These are phyloP conservation scores for Pestalotiopsis sp. DNA, from an alignment of 2,329 filamentous ascomycete species.

Conservation along the genomic window DNA sequence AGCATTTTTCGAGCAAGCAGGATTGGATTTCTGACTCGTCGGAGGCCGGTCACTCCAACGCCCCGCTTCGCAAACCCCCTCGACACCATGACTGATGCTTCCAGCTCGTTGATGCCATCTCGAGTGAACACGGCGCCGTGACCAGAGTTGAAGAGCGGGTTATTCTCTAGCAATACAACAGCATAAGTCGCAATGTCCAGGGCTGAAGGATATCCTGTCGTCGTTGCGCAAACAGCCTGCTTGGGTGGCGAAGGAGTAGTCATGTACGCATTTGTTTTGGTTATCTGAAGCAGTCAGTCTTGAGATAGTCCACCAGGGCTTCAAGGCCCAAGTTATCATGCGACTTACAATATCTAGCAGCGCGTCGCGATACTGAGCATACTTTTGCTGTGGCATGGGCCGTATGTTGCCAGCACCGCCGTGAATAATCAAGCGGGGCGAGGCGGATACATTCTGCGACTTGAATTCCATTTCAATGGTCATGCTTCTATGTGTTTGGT, in stretches of 20 bases:
- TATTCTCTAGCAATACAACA: slow-evolving; percentile 75
- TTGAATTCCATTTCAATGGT: slow-evolving; percentile 45
- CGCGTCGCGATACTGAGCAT: slow-evolving; percentile 59
- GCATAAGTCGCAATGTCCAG: slow-evolving; percentile 77
- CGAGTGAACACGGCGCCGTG: slow-evolving; percentile 86
- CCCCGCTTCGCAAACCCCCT: slow-evolving; percentile 73
- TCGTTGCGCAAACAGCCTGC: slow-evolving; percentile 7
- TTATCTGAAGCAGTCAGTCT: slow-evolving; percentile 37
- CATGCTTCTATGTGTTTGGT: neutral
- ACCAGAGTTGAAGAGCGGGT: slow-evolving; percentile 82
- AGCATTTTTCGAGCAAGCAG: slow-evolving; percentile 73
- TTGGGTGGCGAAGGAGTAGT: slow-evolving; percentile 29
- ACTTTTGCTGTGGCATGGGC: slow-evolving; percentile 61
- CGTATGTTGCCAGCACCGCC: slow-evolving; percentile 74
- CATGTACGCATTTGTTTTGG: slow-evolving; percentile 51
- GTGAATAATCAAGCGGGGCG: slow-evolving; percentile 69
- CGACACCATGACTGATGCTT: slow-evolving; percentile 86
- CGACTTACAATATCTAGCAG: slow-evolving; percentile 62
- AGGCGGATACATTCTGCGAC: slow-evolving; percentile 28
- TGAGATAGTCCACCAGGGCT: neutral
- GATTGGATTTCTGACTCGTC: slow-evolving; percentile 79
- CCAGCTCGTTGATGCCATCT: slow-evolving; percentile 81
- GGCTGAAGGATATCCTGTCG: slow-evolving; percentile 52
- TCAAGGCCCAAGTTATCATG: too few relatives aligned
- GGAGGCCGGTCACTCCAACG: slow-evolving; percentile 75